A percentile compares a stretch with the other conserved stretches of the same genome.
Evolutionary conservation across 2,329 filamentous ascomycete species (phyloP).

Genomic region (Aspergillus sclerotialis): DNA sequence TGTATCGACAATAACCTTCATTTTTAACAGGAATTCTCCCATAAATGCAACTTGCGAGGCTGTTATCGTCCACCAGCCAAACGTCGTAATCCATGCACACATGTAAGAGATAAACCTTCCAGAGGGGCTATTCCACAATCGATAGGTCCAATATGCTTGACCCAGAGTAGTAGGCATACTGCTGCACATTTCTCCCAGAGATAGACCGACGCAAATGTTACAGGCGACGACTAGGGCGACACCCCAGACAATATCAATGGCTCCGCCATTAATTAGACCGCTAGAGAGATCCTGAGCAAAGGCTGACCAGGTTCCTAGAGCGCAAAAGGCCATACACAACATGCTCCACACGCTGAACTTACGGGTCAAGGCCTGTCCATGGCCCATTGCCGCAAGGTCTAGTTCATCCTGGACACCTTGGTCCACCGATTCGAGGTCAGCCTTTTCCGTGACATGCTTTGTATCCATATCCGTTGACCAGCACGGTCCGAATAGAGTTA

Average conservation of each 20-base stretch:
- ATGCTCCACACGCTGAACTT: background rate
- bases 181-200: conserved; percentile 50
- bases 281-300: conserved; percentile 48
- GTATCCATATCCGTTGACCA: no score
- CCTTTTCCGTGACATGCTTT: background rate
- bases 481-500: no score
- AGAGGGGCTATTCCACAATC: conserved; percentile 30
- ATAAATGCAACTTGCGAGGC: conserved; percentile 53
- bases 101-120: conserved; percentile 50
- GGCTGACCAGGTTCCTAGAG: background rate
- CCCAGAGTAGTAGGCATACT: conserved; percentile 55
- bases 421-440: no score
- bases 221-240: conserved; percentile 47
- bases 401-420: no score
- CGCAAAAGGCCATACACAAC: background rate
- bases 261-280: conserved; percentile 49
- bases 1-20: conserved; percentile 48
- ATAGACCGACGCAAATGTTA: conserved; percentile 49
- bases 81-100: conserved; percentile 55
- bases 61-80: conserved; percentile 53
- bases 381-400: no score
- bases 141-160: conserved; percentile 52
- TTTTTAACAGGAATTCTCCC: conserved; percentile 51
- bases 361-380: no score
- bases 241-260: conserved; percentile 51